Evolutionary conservation across 2,329 filamentous ascomycete genomes (phyloP).

Genomic region (Talaromyces pinophilus): DNA sequence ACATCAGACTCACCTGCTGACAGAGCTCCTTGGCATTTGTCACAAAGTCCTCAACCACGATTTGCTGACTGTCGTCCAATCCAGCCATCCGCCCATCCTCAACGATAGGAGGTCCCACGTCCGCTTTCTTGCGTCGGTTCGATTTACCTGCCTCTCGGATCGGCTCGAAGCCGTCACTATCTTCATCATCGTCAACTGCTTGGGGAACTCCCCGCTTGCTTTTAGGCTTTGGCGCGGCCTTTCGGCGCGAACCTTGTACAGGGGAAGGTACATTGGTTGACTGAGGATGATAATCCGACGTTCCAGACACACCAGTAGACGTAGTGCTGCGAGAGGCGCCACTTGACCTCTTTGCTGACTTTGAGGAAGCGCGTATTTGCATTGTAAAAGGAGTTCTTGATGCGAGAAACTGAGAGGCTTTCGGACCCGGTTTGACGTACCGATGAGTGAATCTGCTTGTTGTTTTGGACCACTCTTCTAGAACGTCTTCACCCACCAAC

Average conservation of each 20-base stretch:
- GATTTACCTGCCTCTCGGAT: slow-evolving; percentile 40
- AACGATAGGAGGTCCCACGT: slow-evolving; percentile 51
- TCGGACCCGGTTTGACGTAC: slow-evolving; percentile 58
- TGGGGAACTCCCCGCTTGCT: slow-evolving; percentile 29
- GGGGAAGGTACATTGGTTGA: slow-evolving; percentile 71
- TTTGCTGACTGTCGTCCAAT: slow-evolving; percentile 46
- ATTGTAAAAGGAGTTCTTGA: slow-evolving; percentile 53
- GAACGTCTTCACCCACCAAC: slow-evolving; percentile 70
- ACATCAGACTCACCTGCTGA: slow-evolving; percentile 38
- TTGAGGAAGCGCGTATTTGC: slow-evolving; percentile 54
- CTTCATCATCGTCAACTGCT: slow-evolving; percentile 38
- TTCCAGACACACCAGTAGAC: slow-evolving; percentile 37
- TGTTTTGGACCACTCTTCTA: slow-evolving; percentile 69
- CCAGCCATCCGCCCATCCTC: slow-evolving; percentile 44
- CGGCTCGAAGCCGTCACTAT: slow-evolving; percentile 48
- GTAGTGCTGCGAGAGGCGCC: slow-evolving; percentile 23
- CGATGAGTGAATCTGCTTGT: slow-evolving; percentile 71
- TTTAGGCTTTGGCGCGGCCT: slow-evolving; percentile 30
- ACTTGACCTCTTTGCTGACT: slow-evolving; percentile 31
- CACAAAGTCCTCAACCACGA: slow-evolving; percentile 52
- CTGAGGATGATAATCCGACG: slow-evolving; percentile 53
- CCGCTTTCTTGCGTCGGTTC: slow-evolving; percentile 29
- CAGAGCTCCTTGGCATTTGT: slow-evolving; percentile 47
- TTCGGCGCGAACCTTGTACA: slow-evolving; percentile 49
- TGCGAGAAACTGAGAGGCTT: slow-evolving; percentile 49